Evolutionary conservation across 352 stramenopile species (phyloP).

Genomic region (Globisporangium barbulae): DNA sequence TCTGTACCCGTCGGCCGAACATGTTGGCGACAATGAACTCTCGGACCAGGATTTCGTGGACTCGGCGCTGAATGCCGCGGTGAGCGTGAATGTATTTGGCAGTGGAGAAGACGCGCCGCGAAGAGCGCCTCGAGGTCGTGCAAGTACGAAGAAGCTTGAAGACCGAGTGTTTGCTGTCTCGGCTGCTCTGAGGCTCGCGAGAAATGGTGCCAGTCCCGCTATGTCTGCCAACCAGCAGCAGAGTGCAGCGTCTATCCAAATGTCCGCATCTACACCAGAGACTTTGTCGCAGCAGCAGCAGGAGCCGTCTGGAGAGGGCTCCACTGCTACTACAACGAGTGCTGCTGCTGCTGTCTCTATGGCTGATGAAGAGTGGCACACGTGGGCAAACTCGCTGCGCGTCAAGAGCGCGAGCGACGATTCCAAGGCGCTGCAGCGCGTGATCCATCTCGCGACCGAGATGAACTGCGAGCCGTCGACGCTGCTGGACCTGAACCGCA

Average conservation of each 20-base stretch:
- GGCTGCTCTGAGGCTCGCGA: not conserved
- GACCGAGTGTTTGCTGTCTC: not conserved
- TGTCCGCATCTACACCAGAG: not conserved
- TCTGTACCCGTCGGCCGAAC: constrained; percentile 38
- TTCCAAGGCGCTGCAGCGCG: constrained; percentile 55
- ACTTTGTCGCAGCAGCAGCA: not conserved
- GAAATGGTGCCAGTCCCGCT: not conserved
- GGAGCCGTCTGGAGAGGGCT: not conserved
- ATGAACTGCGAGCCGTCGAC: constrained; percentile 63
- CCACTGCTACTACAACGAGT: not conserved
- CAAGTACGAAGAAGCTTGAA: constrained; percentile 17
- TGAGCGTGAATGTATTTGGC: constrained; percentile 35
- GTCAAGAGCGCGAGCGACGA: constrained; percentile 29
- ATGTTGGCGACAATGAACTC: constrained; percentile 52
- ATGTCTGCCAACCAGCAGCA: not conserved
- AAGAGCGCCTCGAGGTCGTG: constrained; percentile 17
- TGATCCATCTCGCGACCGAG: constrained; percentile 55
- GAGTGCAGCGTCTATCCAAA: not conserved
- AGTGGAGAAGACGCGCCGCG: constrained; percentile 24
- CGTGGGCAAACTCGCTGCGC: constrained; percentile 44
- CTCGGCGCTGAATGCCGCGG: constrained; percentile 39
- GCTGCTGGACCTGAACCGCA: constrained; percentile 52
- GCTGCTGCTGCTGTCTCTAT: constrained; percentile 17
- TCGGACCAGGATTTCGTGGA: constrained; percentile 69
- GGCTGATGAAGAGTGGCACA: constrained; percentile 39